Base-by-base conservation (phyloP, 1,284 basidiomycete species). In the Tilletia horrida region DNA sequence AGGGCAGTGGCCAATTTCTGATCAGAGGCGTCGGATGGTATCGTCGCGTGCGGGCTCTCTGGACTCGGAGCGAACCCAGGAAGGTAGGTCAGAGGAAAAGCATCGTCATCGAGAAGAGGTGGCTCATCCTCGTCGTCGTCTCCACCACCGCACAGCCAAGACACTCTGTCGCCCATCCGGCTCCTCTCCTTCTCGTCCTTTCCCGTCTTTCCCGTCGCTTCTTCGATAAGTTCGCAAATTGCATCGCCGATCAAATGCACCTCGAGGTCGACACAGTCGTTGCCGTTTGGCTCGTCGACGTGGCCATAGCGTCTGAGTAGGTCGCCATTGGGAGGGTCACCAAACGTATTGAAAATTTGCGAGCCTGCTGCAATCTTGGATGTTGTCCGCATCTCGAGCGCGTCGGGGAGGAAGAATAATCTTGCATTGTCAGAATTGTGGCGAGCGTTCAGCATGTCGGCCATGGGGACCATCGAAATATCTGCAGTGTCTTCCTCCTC, bases 301-400 rank as follows among this genome's bases (percentile, higher is more conserved):
- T 97, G 91, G 0, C 95, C 95, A 78, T 97, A 98, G 63, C 92
- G 88, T 62, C 96, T 88, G 23, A 98, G 85, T 1, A 99, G 87
- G 75, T 96, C 93, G n/a, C 91, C 88, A 80, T 98, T 98, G 2
- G 95, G 93, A 8, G 89, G 91, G 77, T 96, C 91, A 27, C 90
- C 92, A 81, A 97, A 98, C 0, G 96, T 97, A 82, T 98, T 98
- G 87, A 80, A 82, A 68, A 99, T 93, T 83, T 98, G 95, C 73
- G 92, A 90, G 2, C 92, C 92, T 16, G 85, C 83, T 67, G 85
- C 84, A 69, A 98, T 92, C 1, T 85, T 81, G 71, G 87, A 88
- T 1, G 91, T 95, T 0, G 91, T 85, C 48, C 90, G 85, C 92
- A 97, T 96, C 71, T 87, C 88, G 16, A 96, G 85, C 25, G 85